Conservation (phyloP, 805 yeast genomes). For the Wickerhamomyces rabaulensis region DNA sequence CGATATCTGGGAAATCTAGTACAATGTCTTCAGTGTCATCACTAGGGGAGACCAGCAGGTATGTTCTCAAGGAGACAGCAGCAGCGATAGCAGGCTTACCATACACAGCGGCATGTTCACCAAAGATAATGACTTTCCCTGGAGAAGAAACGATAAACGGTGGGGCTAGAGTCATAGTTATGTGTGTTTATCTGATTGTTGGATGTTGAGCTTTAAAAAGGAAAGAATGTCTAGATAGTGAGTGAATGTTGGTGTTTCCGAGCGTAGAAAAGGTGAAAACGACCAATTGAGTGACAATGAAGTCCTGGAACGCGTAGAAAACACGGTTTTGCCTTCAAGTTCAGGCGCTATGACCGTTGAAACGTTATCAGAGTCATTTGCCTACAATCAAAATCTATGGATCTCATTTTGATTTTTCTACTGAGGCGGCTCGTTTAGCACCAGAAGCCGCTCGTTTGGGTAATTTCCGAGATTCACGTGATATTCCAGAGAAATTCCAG, state of each 20-base stretch:
- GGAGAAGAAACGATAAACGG: constrained; percentile 89
- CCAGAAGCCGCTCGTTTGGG: not conserved
- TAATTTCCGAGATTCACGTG: not conserved
- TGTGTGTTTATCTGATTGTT: not conserved
- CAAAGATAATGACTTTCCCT: constrained; percentile 92
- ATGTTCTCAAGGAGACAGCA: constrained; percentile 81
- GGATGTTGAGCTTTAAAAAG: too few relatives aligned
- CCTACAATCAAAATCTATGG: not conserved
- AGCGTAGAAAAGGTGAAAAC: too few relatives aligned
- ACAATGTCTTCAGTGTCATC: constrained; percentile 38
- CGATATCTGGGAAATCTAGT: constrained; percentile 82
- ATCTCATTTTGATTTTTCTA: too few relatives aligned
- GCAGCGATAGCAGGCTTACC: constrained; percentile 96
- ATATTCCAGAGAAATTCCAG: not conserved
- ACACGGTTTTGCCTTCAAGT: not conserved
- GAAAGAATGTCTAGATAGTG: too few relatives aligned
- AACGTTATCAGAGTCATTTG: not conserved
- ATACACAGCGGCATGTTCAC: constrained; percentile 95
- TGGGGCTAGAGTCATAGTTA: constrained; percentile 6
- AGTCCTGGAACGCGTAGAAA: not conserved
- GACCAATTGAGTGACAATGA: not conserved
- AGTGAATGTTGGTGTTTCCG: not conserved
- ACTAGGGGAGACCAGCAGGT: constrained; percentile 56
- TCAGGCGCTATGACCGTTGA: not conserved
- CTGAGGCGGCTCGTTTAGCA: not conserved